Evolutionary conservation across 2,329 filamentous ascomycete genomes (phyloP).

Genomic region (Pseudocercospora crystallina): DNA sequence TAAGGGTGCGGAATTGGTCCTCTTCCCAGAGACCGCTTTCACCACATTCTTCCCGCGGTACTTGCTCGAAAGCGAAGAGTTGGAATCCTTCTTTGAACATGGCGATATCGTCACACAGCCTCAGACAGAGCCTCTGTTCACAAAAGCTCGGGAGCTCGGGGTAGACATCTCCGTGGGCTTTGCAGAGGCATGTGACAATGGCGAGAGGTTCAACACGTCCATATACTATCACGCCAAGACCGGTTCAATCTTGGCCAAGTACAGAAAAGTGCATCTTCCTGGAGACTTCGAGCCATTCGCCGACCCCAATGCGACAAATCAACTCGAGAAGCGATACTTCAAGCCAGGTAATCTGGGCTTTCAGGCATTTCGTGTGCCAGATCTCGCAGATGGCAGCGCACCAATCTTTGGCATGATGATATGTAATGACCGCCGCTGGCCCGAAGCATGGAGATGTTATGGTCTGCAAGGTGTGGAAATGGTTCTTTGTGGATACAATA

Average conservation of each 20-base stretch:
- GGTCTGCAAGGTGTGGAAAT: slow-evolving; percentile 53
- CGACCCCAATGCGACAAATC: slow-evolving; percentile 49
- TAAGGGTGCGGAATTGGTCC: slow-evolving; percentile 48
- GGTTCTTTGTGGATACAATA: slow-evolving; percentile 54
- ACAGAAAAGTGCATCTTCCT: slow-evolving; percentile 56
- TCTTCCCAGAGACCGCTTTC: slow-evolving; percentile 55
- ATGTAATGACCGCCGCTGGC: slow-evolving; percentile 57
- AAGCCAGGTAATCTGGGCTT: slow-evolving; percentile 53
- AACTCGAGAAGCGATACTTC: slow-evolving; percentile 58
- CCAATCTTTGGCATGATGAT: slow-evolving; percentile 56
- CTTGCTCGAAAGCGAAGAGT: slow-evolving; percentile 46
- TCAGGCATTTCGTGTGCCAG: slow-evolving; percentile 52
- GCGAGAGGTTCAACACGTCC: slow-evolving; percentile 49
- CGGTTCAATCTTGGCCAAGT: slow-evolving; percentile 48
- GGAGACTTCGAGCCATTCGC: slow-evolving; percentile 51
- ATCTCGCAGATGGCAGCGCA: slow-evolving; percentile 40
- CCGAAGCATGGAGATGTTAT: slow-evolving; percentile 52
- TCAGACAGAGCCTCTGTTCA: slow-evolving; percentile 49
- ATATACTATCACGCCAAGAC: slow-evolving; percentile 52
- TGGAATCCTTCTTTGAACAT: slow-evolving; percentile 53
- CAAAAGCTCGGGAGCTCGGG: slow-evolving; percentile 45
- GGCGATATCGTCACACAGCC: slow-evolving; percentile 42
- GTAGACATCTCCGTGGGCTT: slow-evolving; percentile 55
- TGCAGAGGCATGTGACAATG: slow-evolving; percentile 47
- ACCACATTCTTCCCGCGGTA: slow-evolving; percentile 58